phyloP scores from a whole-genome alignment of 2,329 filamentous ascomycete species.

The Aspergillus amoenus region DNA sequence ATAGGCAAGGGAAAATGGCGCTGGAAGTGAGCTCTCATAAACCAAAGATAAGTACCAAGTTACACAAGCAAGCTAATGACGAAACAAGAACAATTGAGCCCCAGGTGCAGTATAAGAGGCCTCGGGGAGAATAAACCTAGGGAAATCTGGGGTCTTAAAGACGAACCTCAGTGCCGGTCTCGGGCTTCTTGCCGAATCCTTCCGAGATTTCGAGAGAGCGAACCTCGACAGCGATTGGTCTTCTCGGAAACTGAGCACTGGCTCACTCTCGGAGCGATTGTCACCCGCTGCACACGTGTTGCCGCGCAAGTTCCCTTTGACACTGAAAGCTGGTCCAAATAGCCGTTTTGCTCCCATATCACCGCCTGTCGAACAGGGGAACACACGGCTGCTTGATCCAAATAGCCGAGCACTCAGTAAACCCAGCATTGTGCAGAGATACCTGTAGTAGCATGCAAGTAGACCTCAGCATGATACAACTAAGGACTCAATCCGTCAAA shows the following conservation, averaged over 20 bases:
- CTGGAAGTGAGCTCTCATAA: neutral
- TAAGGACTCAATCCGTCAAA: neutral
- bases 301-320: neutral
- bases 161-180: conserved; percentile 13
- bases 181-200: conserved; percentile 14
- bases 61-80: neutral
- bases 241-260: conserved; percentile 15
- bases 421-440: neutral
- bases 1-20: neutral
- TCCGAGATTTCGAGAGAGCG: conserved; percentile 5
- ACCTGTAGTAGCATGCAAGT: neutral
- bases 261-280: neutral
- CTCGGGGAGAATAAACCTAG: conserved; percentile 3
- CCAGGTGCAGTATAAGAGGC: neutral
- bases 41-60: neutral
- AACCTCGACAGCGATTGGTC: conserved; percentile 11
- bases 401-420: neutral
- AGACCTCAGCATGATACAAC: neutral
- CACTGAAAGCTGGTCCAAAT: neutral
- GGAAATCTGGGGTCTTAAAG: conserved; percentile 4
- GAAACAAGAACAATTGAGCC: neutral
- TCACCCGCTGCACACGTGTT: neutral
- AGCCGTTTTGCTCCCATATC: neutral
- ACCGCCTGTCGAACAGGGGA: neutral
- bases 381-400: neutral